A percentile compares a stretch with the other conserved stretches of the same genome.
These are phyloP conservation scores for Skeletonema marinoi DNA, from an alignment of 108 stramenopile species.

Conservation along the genomic window DNA sequence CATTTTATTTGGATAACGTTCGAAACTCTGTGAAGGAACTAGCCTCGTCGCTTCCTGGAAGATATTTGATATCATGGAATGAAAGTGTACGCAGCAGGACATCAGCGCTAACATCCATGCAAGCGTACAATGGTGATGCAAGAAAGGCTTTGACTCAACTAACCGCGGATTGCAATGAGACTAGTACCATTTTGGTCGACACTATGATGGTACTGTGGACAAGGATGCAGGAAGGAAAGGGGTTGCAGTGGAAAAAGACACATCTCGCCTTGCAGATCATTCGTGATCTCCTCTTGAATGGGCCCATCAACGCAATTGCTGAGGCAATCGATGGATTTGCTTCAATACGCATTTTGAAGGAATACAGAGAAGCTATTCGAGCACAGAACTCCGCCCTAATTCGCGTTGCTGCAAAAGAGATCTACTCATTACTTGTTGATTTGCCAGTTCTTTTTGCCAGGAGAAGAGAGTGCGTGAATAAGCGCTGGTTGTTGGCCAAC, in stretches of 20 bases:
- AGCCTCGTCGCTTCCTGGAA: slow-evolving; percentile 26
- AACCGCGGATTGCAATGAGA: slow-evolving; percentile 48
- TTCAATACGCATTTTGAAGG: slow-evolving; percentile 42
- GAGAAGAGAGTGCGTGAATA: slow-evolving; percentile 37
- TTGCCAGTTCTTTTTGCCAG: slow-evolving; percentile 38
- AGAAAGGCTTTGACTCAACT: slow-evolving; percentile 28
- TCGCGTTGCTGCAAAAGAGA: slow-evolving; percentile 34
- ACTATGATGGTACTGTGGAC: slow-evolving; percentile 55
- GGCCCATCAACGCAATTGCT: slow-evolving; percentile 37
- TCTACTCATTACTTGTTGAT: slow-evolving; percentile 39
- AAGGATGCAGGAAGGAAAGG: slow-evolving; percentile 50
- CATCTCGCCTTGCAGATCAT: slow-evolving; percentile 47
- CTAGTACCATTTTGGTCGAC: slow-evolving; percentile 31
- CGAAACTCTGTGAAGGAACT: slow-evolving; percentile 39
- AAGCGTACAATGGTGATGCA: slow-evolving; percentile 42
- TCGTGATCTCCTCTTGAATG: slow-evolving; percentile 46
- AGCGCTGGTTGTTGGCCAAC: slow-evolving; percentile 25
- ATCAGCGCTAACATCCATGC: slow-evolving; percentile 45
- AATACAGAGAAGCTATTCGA: slow-evolving; percentile 35
- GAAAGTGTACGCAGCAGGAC: slow-evolving; percentile 38
- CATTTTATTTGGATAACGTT: slow-evolving; percentile 37
- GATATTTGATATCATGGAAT: slow-evolving; percentile 32
- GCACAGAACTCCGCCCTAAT: slow-evolving; percentile 41
- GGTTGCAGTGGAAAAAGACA: slow-evolving; percentile 48
- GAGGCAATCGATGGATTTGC: slow-evolving; percentile 52